Base-by-base conservation (phyloP, 108 stramenopile species). In the Nitzschia putrida region DNA sequence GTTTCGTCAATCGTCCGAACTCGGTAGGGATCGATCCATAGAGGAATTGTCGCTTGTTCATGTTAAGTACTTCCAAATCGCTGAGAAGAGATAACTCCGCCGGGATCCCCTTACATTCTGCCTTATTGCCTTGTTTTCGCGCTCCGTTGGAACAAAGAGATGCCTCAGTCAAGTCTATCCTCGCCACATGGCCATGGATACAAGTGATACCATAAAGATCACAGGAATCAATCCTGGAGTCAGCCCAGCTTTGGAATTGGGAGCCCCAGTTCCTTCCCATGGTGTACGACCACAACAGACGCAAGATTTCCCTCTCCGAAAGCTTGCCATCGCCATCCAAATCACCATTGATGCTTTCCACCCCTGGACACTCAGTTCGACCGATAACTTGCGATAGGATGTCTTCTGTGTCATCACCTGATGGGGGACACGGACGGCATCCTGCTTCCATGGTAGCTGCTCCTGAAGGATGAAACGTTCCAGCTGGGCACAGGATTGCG, bases 391-490 rank as follows among this genome's bases (percentile, higher is more conserved):
- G 64, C 9, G 47, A 29, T 12, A 68, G 20, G 6, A 55, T 29
- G 10, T 71, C 53, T 23, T 71, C 69, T 25, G 56, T 45, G 14
- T 77, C 76, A 40, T 66, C 73, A 22, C 61, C 59, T 22, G 53
- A 42, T 8, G 44, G 12, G 3, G 71, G 70, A 58, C 85, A 83
- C 23, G 53, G 60, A 45, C 80, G 81, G 59, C 85, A 83, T 11
- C 58, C 68, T 1, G 77, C 63, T 26, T 83, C 34, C 34, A 75
- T 41, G 0, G 66, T 74, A 1, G 81, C 81, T 23, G 80, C 81
- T 29, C 90, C 90, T 51, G 68, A 40, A 8, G 68, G 74, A 61
- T 87, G 84, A 69, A 81, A 91, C 21, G 84, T 86, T 11, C 80
- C 80, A 24, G 84, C 51, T 10, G 81, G 82, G 61, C 90, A 91